Evolutionary conservation across 2,329 filamentous ascomycete genomes (phyloP).

Genomic region (Parafenestella ontariensis): DNA sequence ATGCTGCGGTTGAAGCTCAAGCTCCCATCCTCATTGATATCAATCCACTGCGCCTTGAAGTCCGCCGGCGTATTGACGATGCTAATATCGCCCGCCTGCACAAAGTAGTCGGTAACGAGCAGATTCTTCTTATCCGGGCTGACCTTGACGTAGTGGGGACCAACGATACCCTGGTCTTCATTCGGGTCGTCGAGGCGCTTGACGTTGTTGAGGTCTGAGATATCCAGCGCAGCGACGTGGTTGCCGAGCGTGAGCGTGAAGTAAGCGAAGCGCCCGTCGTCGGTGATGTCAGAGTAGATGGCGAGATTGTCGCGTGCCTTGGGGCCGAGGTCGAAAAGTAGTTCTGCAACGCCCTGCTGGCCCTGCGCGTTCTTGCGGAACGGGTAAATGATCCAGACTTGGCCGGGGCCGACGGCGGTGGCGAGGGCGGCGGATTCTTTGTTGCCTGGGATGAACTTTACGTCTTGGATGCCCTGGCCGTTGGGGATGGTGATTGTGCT

Average conservation of each 20-base stretch:
- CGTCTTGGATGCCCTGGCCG: conserved; percentile 67
- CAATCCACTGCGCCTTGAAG: conserved; percentile 68
- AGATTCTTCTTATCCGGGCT: conserved; percentile 70
- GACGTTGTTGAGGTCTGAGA: conserved; percentile 65
- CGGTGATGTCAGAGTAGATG: conserved; percentile 67
- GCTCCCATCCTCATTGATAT: conserved; percentile 62
- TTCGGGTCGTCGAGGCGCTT: conserved; percentile 68
- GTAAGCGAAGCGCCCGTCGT: conserved; percentile 66
- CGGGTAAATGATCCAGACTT: conserved; percentile 72
- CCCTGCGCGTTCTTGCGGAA: conserved; percentile 63
- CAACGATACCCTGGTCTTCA: conserved; percentile 65
- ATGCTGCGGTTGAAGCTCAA: conserved; percentile 67
- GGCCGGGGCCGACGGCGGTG: conserved; percentile 65
- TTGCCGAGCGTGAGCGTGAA: conserved; percentile 67
- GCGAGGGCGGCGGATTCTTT: conserved; percentile 65
- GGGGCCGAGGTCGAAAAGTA: conserved; percentile 65
- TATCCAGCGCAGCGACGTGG: conserved; percentile 68
- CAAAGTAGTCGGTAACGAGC: conserved; percentile 70
- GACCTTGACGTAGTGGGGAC: conserved; percentile 70
- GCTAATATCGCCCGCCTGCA: conserved; percentile 67
- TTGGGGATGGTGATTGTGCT: conserved; percentile 67
- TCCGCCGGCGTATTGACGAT: conserved; percentile 68
- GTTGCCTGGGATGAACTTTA: conserved; percentile 71
- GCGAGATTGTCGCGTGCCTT: conserved; percentile 64
- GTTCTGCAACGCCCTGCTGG: conserved; percentile 65